Conservation (phyloP, 495 filamentous ascomycete genomes). For the Penicillium waksmanii region DNA sequence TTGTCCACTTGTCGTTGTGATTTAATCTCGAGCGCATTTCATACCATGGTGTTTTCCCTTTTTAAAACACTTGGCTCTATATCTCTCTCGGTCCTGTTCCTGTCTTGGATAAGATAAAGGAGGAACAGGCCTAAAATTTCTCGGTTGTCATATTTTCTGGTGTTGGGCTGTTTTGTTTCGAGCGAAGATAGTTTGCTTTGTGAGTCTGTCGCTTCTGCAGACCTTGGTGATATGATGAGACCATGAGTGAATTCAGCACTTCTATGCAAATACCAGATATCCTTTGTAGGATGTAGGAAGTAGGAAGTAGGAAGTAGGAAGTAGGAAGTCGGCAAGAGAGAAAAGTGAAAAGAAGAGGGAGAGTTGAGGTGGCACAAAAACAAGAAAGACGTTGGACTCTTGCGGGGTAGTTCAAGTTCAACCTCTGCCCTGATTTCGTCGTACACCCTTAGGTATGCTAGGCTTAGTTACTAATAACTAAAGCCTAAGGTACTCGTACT, state of each 20-base stretch:
- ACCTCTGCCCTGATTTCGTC: background rate
- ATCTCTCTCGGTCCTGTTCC: constrained; percentile 3
- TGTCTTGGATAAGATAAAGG: constrained; percentile 36
- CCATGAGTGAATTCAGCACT: constrained; percentile 11
- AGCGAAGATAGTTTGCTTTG: constrained; percentile 12
- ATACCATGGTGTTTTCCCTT: constrained; percentile 4
- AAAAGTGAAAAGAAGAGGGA: background rate
- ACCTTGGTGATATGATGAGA: constrained; percentile 8
- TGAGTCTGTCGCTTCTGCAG: background rate
- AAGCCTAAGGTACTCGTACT: background rate
- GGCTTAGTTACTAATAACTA: background rate
- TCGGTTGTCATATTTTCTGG: constrained; percentile 5
- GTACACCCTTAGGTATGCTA: no score
- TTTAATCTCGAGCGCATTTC: background rate
- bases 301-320: background rate
- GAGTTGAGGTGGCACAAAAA: constrained; percentile 5
- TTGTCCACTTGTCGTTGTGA: background rate
- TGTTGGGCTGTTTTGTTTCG: constrained; percentile 11
- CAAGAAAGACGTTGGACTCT: constrained; percentile 1
- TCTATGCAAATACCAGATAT: background rate
- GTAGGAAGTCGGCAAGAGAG: background rate
- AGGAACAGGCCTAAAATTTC: constrained; percentile 2
- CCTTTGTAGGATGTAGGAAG: background rate
- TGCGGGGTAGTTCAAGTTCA: constrained; percentile 4
- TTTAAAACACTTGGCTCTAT: background rate